phyloP scores from a whole-genome alignment of 148 eudicot species.

The Amaranthus cruentus region DNA sequence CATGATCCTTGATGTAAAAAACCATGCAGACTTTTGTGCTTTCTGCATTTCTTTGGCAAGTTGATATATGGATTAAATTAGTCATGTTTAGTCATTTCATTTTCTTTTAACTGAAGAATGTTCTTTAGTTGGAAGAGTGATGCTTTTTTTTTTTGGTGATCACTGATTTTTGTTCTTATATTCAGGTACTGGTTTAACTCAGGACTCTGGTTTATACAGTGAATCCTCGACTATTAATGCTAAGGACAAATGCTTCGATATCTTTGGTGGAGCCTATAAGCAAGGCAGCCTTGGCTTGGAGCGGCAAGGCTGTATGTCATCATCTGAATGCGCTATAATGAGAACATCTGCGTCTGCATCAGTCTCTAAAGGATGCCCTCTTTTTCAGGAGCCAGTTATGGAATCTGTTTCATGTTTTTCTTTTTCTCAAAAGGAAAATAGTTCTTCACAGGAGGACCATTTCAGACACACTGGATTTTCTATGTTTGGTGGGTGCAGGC shows the following conservation, averaged over 20 bases:
- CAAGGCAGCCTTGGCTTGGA: slow-evolving; percentile 25
- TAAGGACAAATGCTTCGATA: slow-evolving; percentile 30
- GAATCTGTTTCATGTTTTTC: slow-evolving; percentile 30
- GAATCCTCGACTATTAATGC: slow-evolving; percentile 5
- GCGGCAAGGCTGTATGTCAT: slow-evolving; percentile 30
- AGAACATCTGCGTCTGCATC: slow-evolving; percentile 23
- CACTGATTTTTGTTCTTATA: slow-evolving; percentile 4
- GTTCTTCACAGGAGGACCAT: slow-evolving; percentile 30
- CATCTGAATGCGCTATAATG: slow-evolving; percentile 28
- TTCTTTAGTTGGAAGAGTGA: neutral
- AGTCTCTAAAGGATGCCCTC: slow-evolving; percentile 28
- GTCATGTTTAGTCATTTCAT: too few relatives aligned
- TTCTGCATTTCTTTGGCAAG: too few relatives aligned
- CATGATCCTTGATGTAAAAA: too few relatives aligned
- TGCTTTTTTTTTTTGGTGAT: neutral
- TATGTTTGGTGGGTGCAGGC: slow-evolving; percentile 28
- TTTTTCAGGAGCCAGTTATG: slow-evolving; percentile 30
- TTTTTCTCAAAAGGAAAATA: slow-evolving; percentile 28
- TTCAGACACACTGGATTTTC: slow-evolving; percentile 35
- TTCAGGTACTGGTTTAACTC: slow-evolving; percentile 24
- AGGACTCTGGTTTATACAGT: slow-evolving; percentile 9
- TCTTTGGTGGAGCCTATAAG: slow-evolving; percentile 34
- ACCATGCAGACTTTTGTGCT: too few relatives aligned
- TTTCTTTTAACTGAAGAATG: neutral
- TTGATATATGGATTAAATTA: too few relatives aligned